These are phyloP conservation scores for Tulasnella sp. DNA, from an alignment of 768 basidiomycete species.

Conservation along the genomic window DNA sequence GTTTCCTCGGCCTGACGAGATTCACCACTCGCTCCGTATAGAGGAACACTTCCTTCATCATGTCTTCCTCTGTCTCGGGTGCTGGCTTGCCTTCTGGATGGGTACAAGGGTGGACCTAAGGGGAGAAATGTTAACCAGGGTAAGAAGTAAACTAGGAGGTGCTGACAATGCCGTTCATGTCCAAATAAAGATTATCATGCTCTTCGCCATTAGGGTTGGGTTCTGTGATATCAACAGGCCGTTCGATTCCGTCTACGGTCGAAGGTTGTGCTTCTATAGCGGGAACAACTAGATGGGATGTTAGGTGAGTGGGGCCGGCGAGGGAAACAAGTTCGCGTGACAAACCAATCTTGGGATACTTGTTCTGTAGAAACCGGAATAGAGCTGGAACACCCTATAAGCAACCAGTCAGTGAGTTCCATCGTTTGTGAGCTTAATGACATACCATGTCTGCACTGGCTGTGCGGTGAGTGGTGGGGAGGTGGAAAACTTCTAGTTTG, in stretches of 20 bases:
- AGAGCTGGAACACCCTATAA: conserved; percentile 89
- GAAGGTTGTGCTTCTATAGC: conserved; percentile 82
- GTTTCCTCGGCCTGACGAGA: conserved; percentile 88
- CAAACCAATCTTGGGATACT: conserved; percentile 93
- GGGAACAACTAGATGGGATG: conserved; percentile 40
- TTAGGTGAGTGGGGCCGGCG: background rate
- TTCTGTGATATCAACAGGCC: conserved; percentile 54
- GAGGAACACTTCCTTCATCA: conserved; percentile 96
- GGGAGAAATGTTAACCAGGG: background rate
- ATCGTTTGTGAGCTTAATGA: background rate
- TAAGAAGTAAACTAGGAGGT: background rate
- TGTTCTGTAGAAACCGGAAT: conserved; percentile 97
- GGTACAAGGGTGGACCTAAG: conserved; percentile 92
- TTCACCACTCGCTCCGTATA: conserved; percentile 97
- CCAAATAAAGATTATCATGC: conserved; percentile 92
- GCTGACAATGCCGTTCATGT: conserved; percentile 97
- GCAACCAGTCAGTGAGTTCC: background rate
- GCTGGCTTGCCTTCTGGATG: conserved; percentile 98
- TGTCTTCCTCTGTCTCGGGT: conserved; percentile 95
- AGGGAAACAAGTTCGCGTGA: conserved; percentile 15
- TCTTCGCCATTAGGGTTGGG: conserved; percentile 94
- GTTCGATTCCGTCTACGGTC: conserved; percentile 37
- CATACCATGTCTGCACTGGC: background rate
- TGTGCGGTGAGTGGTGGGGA: background rate
- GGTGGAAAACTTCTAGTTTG: background rate